phyloP scores from a whole-genome alignment of 257 asterid genomes.

The Eustoma russellianum region DNA sequence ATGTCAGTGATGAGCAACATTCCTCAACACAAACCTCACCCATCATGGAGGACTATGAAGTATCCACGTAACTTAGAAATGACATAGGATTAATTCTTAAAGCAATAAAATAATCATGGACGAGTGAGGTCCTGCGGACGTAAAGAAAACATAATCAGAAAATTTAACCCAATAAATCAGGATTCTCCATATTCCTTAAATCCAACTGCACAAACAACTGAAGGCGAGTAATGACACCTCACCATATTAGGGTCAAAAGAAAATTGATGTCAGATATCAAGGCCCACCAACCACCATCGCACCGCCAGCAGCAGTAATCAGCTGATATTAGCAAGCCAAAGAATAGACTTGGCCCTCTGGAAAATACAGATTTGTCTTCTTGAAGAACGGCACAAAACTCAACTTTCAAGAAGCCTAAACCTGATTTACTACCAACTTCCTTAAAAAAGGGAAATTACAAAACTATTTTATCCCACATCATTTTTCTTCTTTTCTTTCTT shows the following conservation, averaged over 20 bases:
- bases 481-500: constrained; percentile 2
- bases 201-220: background rate
- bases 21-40: too few relatives aligned
- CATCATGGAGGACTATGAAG: too few relatives aligned
- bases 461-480: constrained; percentile 5
- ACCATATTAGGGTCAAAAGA: constrained; percentile 46
- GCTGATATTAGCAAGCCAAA: constrained; percentile 12
- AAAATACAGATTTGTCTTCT: constrained; percentile 27
- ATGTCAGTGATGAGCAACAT: too few relatives aligned
- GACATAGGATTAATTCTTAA: too few relatives aligned
- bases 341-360: constrained; percentile 34
- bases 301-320: constrained; percentile 32
- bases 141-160: too few relatives aligned
- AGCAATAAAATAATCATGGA: too few relatives aligned
- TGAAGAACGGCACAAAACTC: constrained; percentile 24
- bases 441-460: constrained; percentile 3
- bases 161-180: too few relatives aligned
- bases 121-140: too few relatives aligned
- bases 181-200: too few relatives aligned
- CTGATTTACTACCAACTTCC: constrained; percentile 9
- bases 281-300: constrained; percentile 42
- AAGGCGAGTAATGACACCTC: constrained; percentile 58
- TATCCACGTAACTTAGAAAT: too few relatives aligned
- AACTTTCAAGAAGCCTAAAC: constrained; percentile 10
- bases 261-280: constrained; percentile 38